Conservation (phyloP, 1,284 basidiomycete species). For the Cutaneotrichosporon sp. region DNA sequence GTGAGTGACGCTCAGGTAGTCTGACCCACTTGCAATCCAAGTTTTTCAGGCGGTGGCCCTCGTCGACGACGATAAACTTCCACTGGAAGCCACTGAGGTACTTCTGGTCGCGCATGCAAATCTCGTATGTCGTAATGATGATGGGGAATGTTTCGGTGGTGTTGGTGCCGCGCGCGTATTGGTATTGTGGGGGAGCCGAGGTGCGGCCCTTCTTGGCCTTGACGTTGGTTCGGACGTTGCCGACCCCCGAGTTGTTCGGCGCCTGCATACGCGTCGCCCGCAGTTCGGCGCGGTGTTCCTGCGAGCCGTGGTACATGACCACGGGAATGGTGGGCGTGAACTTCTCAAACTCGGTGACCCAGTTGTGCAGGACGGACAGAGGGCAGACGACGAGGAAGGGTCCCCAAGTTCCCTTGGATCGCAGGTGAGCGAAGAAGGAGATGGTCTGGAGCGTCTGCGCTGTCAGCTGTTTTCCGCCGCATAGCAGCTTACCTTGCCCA, state of each 20-base stretch:
- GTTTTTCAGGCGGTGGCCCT: slow-evolving; percentile 92
- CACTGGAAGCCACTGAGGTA: slow-evolving; percentile 66
- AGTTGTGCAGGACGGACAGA: slow-evolving; percentile 86
- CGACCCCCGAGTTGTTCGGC: slow-evolving; percentile 25
- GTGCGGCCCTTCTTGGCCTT: slow-evolving; percentile 23
- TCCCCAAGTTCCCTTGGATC: slow-evolving; percentile 65
- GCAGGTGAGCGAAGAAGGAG: slow-evolving; percentile 82
- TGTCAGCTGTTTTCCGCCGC: not conserved
- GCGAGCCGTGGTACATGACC: slow-evolving; percentile 82
- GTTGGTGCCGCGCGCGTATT: slow-evolving; percentile 21
- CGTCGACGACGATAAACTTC: slow-evolving; percentile 91
- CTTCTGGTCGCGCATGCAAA: slow-evolving; percentile 75
- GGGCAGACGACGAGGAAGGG: slow-evolving; percentile 90
- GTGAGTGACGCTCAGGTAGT: slow-evolving; percentile 10
- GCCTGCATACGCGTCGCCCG: slow-evolving; percentile 54
- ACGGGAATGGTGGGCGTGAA: slow-evolving; percentile 67
- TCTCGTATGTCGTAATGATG: slow-evolving; percentile 86
- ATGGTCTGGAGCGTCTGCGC: slow-evolving; percentile 84
- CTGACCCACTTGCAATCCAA: slow-evolving; percentile 63
- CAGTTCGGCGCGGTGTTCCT: slow-evolving; percentile 67
- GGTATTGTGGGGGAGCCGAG: not conserved
- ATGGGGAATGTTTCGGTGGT: slow-evolving; percentile 40
- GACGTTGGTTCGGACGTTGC: slow-evolving; percentile 15
- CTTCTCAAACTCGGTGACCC: slow-evolving; percentile 78
- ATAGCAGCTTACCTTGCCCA: slow-evolving; percentile 61